These are phyloP conservation scores for Phytopythium montanum DNA, from an alignment of 352 stramenopile species.

Conservation along the genomic window DNA sequence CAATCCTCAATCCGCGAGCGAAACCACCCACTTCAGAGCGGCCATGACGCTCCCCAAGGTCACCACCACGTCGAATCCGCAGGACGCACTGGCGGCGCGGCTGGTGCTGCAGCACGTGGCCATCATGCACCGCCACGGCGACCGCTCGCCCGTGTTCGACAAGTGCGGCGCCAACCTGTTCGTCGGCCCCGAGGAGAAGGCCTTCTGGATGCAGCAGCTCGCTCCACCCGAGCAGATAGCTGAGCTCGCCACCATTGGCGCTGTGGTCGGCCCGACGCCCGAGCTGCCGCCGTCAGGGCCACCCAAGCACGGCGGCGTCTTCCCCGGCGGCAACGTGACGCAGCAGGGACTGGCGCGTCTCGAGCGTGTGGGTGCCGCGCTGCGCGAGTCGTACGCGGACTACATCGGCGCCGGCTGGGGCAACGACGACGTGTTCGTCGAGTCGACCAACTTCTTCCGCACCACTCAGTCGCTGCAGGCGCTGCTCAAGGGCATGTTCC, in stretches of 20 bases:
- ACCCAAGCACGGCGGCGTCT: constrained; percentile 11
- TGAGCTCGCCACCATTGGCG: constrained; percentile 14
- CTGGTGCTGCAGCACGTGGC: constrained; percentile 22
- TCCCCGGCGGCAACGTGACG: constrained; percentile 21
- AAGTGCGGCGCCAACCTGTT: constrained; percentile 16
- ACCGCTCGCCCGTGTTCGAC: constrained; percentile 21
- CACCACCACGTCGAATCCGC: too few species aligned
- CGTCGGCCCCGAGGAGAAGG: constrained; percentile 16
- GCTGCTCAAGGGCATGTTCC: constrained; percentile 8
- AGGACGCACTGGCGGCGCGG: constrained; percentile 4
- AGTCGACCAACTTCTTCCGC: constrained; percentile 23
- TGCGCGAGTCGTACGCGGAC: constrained; percentile 15
- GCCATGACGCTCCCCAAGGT: not conserved
- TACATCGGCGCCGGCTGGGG: constrained; percentile 1
- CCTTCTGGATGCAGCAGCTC: constrained; percentile 18
- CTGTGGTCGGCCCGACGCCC: constrained; percentile 9
- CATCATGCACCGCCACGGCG: constrained; percentile 26
- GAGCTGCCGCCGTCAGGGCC: constrained; percentile 3
- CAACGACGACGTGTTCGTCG: constrained; percentile 19
- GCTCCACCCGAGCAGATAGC: constrained; percentile 16
- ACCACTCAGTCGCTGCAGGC: constrained; percentile 19
- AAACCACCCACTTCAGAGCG: not conserved
- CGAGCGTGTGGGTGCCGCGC: constrained; percentile 1
- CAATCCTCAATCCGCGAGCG: not conserved
- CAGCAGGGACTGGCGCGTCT: constrained; percentile 17